Evolutionary conservation across 257 asterid genomes (phyloP).

Genomic region (Rauvolfia tetraphylla): DNA sequence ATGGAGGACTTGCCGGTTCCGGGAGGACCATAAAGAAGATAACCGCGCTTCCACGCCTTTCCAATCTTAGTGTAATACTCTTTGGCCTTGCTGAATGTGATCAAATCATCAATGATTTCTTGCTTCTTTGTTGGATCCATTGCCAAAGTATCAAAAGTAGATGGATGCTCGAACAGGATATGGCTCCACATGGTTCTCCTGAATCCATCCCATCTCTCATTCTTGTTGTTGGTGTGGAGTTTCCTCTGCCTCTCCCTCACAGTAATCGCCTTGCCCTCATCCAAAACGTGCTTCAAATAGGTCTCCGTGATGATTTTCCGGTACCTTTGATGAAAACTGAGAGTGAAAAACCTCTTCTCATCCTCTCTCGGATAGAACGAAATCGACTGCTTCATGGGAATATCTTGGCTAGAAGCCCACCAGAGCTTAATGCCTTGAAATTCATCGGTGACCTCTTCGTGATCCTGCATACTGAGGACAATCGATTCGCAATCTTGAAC

Average conservation of each 20-base stretch:
- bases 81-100: neutral
- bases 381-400: conserved; percentile 14
- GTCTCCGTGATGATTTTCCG: too few relatives aligned
- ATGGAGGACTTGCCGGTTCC: conserved; percentile 19
- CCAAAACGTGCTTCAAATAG: conserved; percentile 43
- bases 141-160: conserved; percentile 40
- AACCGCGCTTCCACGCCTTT: conserved; percentile 1
- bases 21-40: conserved; percentile 1
- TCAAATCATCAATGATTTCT: too few relatives aligned
- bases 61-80: neutral
- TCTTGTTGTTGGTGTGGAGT: conserved; percentile 41
- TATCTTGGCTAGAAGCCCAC: conserved; percentile 42
- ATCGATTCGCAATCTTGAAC: conserved; percentile 27
- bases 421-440: conserved; percentile 30
- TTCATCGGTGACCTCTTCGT: conserved; percentile 50
- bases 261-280: conserved; percentile 45
- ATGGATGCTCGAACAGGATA: conserved; percentile 45
- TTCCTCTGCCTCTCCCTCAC: conserved; percentile 40
- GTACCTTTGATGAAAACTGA: conserved; percentile 5
- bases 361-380: conserved; percentile 9
- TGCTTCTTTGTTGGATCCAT: too few relatives aligned
- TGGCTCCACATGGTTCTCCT: conserved; percentile 45
- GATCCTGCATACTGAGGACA: conserved; percentile 47
- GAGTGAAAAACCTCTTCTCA: conserved; percentile 5
- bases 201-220: conserved; percentile 21